phyloP scores from a whole-genome alignment of 2,329 filamentous ascomycete genomes.

The Leptosphaerulina australis region DNA sequence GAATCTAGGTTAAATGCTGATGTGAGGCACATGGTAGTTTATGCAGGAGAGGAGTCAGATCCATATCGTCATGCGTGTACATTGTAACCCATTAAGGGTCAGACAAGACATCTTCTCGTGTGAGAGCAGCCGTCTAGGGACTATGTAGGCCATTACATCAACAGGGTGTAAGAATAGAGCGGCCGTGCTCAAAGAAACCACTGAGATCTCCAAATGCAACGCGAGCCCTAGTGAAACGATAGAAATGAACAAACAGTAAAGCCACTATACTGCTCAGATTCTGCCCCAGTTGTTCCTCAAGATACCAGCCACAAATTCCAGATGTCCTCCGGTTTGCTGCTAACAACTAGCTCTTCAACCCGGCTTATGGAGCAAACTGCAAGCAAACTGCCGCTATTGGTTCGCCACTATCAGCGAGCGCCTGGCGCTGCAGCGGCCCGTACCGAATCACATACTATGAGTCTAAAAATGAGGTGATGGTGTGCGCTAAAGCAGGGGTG shows the following conservation, averaged over 20 bases:
- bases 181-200: not conserved
- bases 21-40: slow-evolving; percentile 14
- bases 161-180: slow-evolving; percentile 15
- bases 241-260: not conserved
- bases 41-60: slow-evolving; percentile 9
- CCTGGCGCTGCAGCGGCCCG: slow-evolving; percentile 44
- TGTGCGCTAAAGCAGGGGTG: slow-evolving; percentile 38
- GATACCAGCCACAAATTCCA: too few species aligned
- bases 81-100: slow-evolving; percentile 3
- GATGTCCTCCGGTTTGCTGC: slow-evolving; percentile 2
- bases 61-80: slow-evolving; percentile 15
- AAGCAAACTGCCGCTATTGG: slow-evolving; percentile 34
- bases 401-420: slow-evolving; percentile 36
- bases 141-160: slow-evolving; percentile 33
- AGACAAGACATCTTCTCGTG: too few species aligned
- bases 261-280: too few species aligned
- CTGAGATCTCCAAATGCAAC: not conserved
- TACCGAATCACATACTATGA: slow-evolving; percentile 35
- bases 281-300: too few species aligned
- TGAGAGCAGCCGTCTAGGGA: slow-evolving; percentile 2
- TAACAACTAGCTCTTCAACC: not conserved
- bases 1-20: slow-evolving; percentile 7
- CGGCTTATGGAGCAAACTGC: not conserved
- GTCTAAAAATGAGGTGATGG: slow-evolving; percentile 36
- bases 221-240: slow-evolving; percentile 2